phyloP scores from a whole-genome alignment of 805 yeast genomes.

The Nakazawaea ernobii region DNA sequence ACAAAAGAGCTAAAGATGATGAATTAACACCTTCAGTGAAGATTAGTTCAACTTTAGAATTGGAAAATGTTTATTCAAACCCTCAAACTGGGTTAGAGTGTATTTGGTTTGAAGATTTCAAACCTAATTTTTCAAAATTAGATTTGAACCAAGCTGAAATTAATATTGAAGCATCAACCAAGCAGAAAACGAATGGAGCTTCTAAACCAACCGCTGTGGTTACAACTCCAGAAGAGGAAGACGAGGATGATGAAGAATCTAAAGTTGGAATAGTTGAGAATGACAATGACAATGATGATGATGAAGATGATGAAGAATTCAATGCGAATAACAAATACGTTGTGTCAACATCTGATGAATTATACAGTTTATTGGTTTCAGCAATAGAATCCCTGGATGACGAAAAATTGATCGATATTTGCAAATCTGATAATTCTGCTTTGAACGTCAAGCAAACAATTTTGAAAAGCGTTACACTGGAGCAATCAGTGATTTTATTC shows the following conservation, averaged over 20 bases:
- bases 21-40: slow-evolving; percentile 17
- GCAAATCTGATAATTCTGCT: slow-evolving; percentile 30
- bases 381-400: slow-evolving; percentile 19
- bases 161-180: slow-evolving; percentile 4
- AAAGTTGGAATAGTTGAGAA: slow-evolving; percentile 13
- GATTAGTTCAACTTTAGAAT: slow-evolving; percentile 20
- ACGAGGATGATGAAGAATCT: slow-evolving; percentile 15
- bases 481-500: slow-evolving; percentile 36
- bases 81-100: slow-evolving; percentile 27
- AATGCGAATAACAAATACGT: slow-evolving; percentile 12
- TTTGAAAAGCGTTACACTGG: slow-evolving; percentile 45
- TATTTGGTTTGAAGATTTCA: slow-evolving; percentile 31
- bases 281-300: too few relatives aligned
- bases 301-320: slow-evolving; percentile 15
- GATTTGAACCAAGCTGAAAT: not conserved
- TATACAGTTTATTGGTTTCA: slow-evolving; percentile 17
- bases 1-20: slow-evolving; percentile 7
- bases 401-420: slow-evolving; percentile 26
- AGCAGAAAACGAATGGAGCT: slow-evolving; percentile 14
- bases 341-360: slow-evolving; percentile 20
- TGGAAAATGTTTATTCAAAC: slow-evolving; percentile 25
- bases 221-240: slow-evolving; percentile 24
- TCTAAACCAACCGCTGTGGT: slow-evolving; percentile 10
- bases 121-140: slow-evolving; percentile 21
- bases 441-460: slow-evolving; percentile 48